Conservation (phyloP, 768 basidiomycete genomes). For the Serendipita indica region DNA sequence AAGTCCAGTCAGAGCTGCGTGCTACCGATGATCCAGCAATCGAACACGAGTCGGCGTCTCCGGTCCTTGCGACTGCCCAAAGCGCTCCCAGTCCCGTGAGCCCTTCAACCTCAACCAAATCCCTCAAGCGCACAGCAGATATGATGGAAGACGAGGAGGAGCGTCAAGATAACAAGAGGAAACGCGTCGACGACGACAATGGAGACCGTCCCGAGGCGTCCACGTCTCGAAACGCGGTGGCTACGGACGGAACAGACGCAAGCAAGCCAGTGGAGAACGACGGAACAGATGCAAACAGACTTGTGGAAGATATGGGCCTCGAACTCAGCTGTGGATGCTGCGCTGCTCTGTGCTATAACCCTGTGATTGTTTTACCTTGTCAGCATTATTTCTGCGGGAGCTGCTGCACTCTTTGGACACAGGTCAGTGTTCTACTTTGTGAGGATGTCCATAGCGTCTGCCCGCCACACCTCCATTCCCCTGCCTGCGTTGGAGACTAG, state of each 20-base stretch:
- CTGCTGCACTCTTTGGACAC: constrained; percentile 72
- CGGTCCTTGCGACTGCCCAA: background rate
- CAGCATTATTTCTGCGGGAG: constrained; percentile 89
- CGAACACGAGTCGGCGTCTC: constrained; percentile 1
- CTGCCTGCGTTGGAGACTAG: constrained; percentile 8
- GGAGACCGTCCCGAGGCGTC: background rate
- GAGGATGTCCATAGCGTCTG: no score
- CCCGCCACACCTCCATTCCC: no score
- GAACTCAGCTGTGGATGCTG: constrained; percentile 81
- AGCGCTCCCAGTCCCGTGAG: background rate
- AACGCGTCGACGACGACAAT: background rate
- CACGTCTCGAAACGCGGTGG: background rate
- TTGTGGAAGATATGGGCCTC: constrained; percentile 49
- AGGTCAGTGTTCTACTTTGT: constrained; percentile 39
- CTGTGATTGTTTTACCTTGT: constrained; percentile 69
- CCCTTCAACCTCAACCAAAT: background rate
- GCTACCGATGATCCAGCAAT: background rate
- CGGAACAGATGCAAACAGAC: constrained; percentile 14
- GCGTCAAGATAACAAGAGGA: background rate
- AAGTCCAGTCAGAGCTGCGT: constrained; percentile 10
- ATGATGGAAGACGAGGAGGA: constrained; percentile 8
- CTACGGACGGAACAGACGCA: constrained; percentile 9
- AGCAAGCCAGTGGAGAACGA: constrained; percentile 39
- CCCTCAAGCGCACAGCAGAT: constrained; percentile 3
- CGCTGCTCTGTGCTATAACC: constrained; percentile 61